Conservation (phyloP, 2,329 filamentous ascomycete species). For the Ophiostoma novo-ulmi region DNA sequence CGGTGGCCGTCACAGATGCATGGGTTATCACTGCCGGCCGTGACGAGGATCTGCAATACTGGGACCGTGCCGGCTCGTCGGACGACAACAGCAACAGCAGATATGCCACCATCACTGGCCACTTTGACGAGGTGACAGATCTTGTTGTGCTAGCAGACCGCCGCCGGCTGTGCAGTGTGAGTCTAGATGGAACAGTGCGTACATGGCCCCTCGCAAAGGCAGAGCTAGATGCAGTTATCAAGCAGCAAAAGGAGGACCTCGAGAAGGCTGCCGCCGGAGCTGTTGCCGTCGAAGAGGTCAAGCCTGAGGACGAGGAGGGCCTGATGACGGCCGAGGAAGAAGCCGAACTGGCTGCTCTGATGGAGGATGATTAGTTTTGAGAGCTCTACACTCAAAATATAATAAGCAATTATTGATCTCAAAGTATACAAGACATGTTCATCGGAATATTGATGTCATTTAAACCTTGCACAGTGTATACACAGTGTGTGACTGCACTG, state of each 20-base stretch:
- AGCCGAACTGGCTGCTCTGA: slow-evolving; percentile 79
- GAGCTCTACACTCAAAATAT: not conserved
- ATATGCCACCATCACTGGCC: slow-evolving; percentile 69
- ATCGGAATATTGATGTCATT: not conserved
- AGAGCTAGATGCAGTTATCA: slow-evolving; percentile 47
- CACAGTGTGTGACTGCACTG: not conserved
- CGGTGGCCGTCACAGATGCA: slow-evolving; percentile 67
- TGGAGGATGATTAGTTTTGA: slow-evolving; percentile 60
- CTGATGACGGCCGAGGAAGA: slow-evolving; percentile 84
- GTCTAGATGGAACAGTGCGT: slow-evolving; percentile 84
- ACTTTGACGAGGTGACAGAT: slow-evolving; percentile 90
- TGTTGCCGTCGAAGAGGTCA: slow-evolving; percentile 62
- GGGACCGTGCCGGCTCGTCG: slow-evolving; percentile 76
- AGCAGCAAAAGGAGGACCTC: slow-evolving; percentile 46
- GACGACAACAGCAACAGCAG: slow-evolving; percentile 66
- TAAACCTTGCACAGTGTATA: not conserved
- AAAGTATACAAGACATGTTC: not conserved
- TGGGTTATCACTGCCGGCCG: slow-evolving; percentile 85
- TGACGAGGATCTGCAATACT: slow-evolving; percentile 87
- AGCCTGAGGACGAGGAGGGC: slow-evolving; percentile 34
- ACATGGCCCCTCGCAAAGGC: slow-evolving; percentile 70
- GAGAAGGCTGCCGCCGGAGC: slow-evolving; percentile 37
- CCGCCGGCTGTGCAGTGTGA: slow-evolving; percentile 66
- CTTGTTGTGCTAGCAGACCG: slow-evolving; percentile 58
- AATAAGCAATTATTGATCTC: not conserved